Base-by-base conservation (phyloP, 345 rosid species). In the Hirschfeldia incana region DNA sequence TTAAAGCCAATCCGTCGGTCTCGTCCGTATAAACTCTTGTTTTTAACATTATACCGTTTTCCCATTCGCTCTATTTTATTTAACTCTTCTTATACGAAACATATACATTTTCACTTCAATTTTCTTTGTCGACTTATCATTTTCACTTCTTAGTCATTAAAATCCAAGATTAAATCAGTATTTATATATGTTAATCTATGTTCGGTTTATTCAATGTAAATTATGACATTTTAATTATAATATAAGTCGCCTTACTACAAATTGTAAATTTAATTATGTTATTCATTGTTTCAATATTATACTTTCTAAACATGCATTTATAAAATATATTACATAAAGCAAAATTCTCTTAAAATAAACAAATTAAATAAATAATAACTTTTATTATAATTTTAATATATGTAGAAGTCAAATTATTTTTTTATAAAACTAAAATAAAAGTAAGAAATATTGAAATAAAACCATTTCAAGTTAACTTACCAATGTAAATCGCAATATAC, bases 41-140 rank as follows among this genome's bases (percentile, higher is more conserved):
- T 62, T 51, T 51, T 33, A 72, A 79, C 69, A 65, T 37, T 7
- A 37, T 32, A 78, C 71, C 4, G 1, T n/a, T 71, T 21, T 1
- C 21, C 21, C 21, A 21, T 21, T 1, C 21, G 34, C 4, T 29
- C 55, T 12, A 3, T 32, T 29, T 27, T 42, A 6, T 72, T 15
- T 15, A 29, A 3, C 2, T 66, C 44, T 17, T 11, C 5, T 32
- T 21, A 13, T 16, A 32, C 8, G 5, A 39, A 39, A 26, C 8
- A 66, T n/a, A n/a, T 65, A 36, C 5, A 51, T 32, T 36, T 1
- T 66, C 21, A 16, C 8, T 58, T 42, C 8, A 21, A 21, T 21
- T 21, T 21, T 21, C 1, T 21, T 21, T 21, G 21, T 21, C 21
- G 21, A 21, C 21, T 21, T 21, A 55, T 34, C 5, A 51, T 32